A percentile compares a stretch with the other conserved stretches of the same genome.
Conservation (phyloP, 148 eudicot genomes). For the Vaccinium darrowii region DNA sequence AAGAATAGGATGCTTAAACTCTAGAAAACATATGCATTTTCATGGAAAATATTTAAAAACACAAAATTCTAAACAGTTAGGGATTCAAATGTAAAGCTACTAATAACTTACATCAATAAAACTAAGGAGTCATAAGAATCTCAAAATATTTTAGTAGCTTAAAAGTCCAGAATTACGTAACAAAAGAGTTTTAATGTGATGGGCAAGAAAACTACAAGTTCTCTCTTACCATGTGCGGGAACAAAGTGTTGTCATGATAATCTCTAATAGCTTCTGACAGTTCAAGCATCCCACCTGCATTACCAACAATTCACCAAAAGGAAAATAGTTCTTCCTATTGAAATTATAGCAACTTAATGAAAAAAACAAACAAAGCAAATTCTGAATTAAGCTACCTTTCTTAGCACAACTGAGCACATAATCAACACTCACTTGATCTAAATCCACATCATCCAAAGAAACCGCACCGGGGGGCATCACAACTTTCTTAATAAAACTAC, state of each 20-base stretch:
- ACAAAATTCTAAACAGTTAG: background rate
- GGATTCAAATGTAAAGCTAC: slow-evolving; percentile 10
- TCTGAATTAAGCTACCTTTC: slow-evolving; percentile 52
- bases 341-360: slow-evolving; percentile 6
- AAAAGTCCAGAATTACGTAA: background rate
- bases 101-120: background rate
- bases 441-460: slow-evolving; percentile 95
- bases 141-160: slow-evolving; percentile 2
- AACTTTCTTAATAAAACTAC: slow-evolving; percentile 92
- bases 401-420: slow-evolving; percentile 75
- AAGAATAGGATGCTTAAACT: background rate
- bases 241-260: slow-evolving; percentile 73
- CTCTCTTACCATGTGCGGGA: slow-evolving; percentile 75
- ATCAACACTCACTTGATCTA: slow-evolving; percentile 99
- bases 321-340: background rate
- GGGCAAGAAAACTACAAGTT: slow-evolving; percentile 4
- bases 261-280: slow-evolving; percentile 97
- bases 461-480: slow-evolving; percentile 99
- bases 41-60: background rate
- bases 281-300: slow-evolving; percentile 90
- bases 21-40: background rate
- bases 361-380: background rate
- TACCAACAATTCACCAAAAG: background rate
- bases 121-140: background rate
- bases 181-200: background rate